Conservation (phyloP, 2,329 filamentous ascomycete species). For the Periglandula ipomoeae region DNA sequence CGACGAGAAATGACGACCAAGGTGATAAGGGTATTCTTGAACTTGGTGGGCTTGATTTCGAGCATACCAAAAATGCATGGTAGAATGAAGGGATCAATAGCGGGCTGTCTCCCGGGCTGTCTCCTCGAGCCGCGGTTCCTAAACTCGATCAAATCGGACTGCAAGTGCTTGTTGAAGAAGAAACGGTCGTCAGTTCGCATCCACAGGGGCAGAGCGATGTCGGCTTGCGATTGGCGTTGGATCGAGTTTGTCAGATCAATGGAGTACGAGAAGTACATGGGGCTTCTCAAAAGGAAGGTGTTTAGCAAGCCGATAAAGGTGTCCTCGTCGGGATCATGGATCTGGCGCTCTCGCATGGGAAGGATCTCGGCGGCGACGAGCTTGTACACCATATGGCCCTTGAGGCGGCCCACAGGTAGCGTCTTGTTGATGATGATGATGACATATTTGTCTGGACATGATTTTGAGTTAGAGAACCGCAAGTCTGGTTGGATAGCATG, state of each 20-base stretch:
- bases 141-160: conserved; percentile 86
- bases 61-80: conserved; percentile 96
- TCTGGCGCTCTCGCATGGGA: conserved; percentile 81
- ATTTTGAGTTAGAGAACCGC: not conserved
- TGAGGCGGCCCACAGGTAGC: conserved; percentile 79
- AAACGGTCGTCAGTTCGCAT: conserved; percentile 91
- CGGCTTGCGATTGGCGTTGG: conserved; percentile 77
- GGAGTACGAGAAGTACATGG: conserved; percentile 98
- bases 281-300: conserved; percentile 68
- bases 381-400: conserved; percentile 95
- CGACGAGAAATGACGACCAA: conserved; percentile 82
- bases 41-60: conserved; percentile 74
- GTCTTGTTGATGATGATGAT: conserved; percentile 95
- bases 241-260: conserved; percentile 95
- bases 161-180: conserved; percentile 96
- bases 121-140: conserved; percentile 54
- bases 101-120: conserved; percentile 61
- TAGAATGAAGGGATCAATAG: conserved; percentile 82
- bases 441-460: conserved; percentile 72
- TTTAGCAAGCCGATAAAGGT: conserved; percentile 78
- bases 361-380: conserved; percentile 86
- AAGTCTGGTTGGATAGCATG: not conserved
- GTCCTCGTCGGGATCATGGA: conserved; percentile 91
- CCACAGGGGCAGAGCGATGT: conserved; percentile 71
- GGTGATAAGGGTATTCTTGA: conserved; percentile 78